Evolutionary conservation across 345 rosid species (phyloP).

Genomic region (Physaria fendleri): DNA sequence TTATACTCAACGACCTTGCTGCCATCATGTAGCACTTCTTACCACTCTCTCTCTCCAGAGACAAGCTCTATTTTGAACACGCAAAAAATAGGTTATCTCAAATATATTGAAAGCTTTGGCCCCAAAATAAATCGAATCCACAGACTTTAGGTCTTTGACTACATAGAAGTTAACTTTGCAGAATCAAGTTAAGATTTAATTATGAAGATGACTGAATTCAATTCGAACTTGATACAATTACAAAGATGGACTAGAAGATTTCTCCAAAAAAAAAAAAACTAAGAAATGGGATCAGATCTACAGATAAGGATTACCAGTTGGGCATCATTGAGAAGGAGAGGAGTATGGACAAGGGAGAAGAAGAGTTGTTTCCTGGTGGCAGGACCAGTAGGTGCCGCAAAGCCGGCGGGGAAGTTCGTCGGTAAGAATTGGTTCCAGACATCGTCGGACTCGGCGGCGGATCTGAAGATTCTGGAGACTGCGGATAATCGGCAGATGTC

Average conservation of each 20-base stretch:
- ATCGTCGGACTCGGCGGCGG: conserved; percentile 53
- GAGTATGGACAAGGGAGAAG: conserved; percentile 38
- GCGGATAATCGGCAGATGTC: conserved; percentile 50
- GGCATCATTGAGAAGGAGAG: conserved; percentile 36
- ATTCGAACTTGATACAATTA: not conserved
- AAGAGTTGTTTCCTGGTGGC: conserved; percentile 48
- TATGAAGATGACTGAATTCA: not conserved
- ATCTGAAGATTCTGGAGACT: conserved; percentile 44
- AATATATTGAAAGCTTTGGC: not conserved
- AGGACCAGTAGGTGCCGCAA: conserved; percentile 9
- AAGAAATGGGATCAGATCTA: not conserved
- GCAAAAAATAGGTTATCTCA: not conserved
- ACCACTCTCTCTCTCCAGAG: conserved; percentile 51
- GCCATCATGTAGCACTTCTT: conserved; percentile 49
- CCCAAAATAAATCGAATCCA: not conserved
- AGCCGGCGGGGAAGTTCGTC: conserved; percentile 33
- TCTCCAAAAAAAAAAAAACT: too few relatives aligned
- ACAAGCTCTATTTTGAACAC: conserved; percentile 41
- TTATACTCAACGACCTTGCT: conserved; percentile 60
- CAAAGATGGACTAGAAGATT: not conserved
- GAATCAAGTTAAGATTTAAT: not conserved
- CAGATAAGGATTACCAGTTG: conserved; percentile 28
- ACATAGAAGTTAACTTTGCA: not conserved
- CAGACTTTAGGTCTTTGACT: not conserved
- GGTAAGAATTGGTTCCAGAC: conserved; percentile 65